Evolutionary conservation across 1,139 yeast species (phyloP).

Genomic region (Geotrichum citri-aurantii): DNA sequence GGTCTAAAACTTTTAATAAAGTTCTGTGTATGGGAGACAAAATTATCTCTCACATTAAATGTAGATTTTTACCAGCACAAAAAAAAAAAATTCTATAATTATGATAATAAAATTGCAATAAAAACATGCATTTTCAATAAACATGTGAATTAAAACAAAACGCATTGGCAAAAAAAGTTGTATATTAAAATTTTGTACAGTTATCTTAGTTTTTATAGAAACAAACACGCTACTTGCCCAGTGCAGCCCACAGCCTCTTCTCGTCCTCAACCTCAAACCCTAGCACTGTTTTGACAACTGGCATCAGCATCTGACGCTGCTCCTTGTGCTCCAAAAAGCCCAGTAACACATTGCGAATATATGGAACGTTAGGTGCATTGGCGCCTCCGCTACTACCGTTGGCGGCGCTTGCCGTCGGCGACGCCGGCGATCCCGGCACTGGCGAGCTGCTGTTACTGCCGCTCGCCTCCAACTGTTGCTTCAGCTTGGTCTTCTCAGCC

Average conservation of each 20-base stretch:
- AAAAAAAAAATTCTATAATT: background rate
- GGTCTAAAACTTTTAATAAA: background rate
- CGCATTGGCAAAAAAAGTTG: background rate
- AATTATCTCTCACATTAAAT: background rate
- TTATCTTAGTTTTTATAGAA: background rate
- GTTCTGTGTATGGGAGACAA: background rate
- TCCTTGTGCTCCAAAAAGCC: constrained; percentile 90
- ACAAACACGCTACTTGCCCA: constrained; percentile 28
- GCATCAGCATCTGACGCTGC: constrained; percentile 77
- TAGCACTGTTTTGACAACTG: constrained; percentile 74
- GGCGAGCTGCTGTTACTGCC: background rate
- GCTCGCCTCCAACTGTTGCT: constrained; percentile 7
- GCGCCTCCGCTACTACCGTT: background rate
- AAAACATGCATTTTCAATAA: no score
- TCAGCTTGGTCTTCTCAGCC: constrained; percentile 11
- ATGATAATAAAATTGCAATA: background rate
- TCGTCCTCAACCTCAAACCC: constrained; percentile 67
- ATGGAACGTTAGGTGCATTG: constrained; percentile 49
- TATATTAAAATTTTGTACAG: background rate
- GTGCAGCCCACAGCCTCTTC: constrained; percentile 56
- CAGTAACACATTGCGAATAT: constrained; percentile 76
- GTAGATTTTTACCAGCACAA: background rate
- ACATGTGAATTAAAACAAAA: no score
- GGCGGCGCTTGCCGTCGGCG: background rate
- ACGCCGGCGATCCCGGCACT: background rate